Evolutionary conservation across 768 basidiomycete species (phyloP), one percentile per base, ranked within the genome.

Genomic region (Strobilomyces dryophilus): DNA sequence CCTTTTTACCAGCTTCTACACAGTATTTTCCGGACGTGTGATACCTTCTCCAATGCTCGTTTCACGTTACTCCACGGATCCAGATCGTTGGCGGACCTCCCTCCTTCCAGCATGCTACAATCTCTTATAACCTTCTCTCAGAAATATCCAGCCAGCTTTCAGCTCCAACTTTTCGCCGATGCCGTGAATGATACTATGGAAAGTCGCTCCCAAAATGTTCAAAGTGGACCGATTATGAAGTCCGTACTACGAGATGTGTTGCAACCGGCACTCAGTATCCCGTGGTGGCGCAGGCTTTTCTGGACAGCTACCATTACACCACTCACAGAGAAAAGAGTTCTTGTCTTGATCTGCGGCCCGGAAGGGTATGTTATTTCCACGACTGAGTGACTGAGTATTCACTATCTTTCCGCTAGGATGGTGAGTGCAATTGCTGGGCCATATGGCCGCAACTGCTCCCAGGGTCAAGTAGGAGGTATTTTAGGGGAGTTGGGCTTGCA

Each of bases 261-360:
- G 27, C 68, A 63, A 15, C 51, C 69, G 11, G 58, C 67, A 42
- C 59, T 63, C 32, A 49, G 31, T 17, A 34, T 44, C 26, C 52
- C 64, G 4, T 68, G 75, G 70, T 73, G 73, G 71, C 54, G 51
- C 46, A 49, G 49, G 21, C 45, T 69, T 45, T 67, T 64, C 41
- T 54, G 47, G 12, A 20, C 32, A 41, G 46, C 59, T 53, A 24
- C 53, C 31, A 41, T 50, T 10, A 39, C 52, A 18, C 21, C 47
- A 1, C 41, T 37, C 26, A 12, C 51, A 45, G 68, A 68, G 49
- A 79, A 74, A 59, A 80, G 72, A 42, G 70, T 76, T 7, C 65
- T 92, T 51, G 86, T 92, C 63, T 69, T 93, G 12, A 80, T 93
- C 4, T 93, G 88, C 68, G 91, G 91, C 26, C 92, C 91, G n/a